These are phyloP conservation scores for Cichorium intybus DNA, from an alignment of 140 eudicot genomes.

Conservation along the genomic window DNA sequence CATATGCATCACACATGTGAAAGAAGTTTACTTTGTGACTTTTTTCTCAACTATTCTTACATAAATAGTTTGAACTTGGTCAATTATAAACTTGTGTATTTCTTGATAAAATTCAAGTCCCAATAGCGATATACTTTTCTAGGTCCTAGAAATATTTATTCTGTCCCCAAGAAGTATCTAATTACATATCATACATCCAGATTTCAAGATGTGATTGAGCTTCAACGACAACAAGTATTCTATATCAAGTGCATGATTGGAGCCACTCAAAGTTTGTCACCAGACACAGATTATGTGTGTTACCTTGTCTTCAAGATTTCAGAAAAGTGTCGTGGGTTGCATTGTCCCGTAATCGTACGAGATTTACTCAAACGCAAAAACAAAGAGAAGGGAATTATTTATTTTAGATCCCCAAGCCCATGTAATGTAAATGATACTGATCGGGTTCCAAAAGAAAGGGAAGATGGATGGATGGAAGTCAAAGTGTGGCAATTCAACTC, in stretches of 20 bases:
- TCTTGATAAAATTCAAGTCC: too few relatives aligned
- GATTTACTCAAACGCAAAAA: not conserved
- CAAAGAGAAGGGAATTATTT: not conserved
- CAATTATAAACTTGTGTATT: too few relatives aligned
- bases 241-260: not conserved
- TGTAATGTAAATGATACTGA: not conserved
- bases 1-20: too few relatives aligned
- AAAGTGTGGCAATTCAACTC: not conserved
- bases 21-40: too few relatives aligned
- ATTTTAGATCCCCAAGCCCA: not conserved
- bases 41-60: too few relatives aligned
- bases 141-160: too few relatives aligned
- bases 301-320: constrained; percentile 17
- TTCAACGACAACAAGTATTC: not conserved
- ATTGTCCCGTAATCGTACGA: constrained; percentile 6
- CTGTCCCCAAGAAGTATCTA: not conserved
- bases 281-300: not conserved
- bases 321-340: constrained; percentile 4
- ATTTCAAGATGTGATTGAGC: not conserved
- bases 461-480: constrained; percentile 15
- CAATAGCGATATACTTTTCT: too few relatives aligned
- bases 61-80: too few relatives aligned
- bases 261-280: not conserved
- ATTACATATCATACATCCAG: not conserved
- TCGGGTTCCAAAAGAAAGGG: not conserved